Evolutionary conservation across 2,329 filamentous ascomycete species (phyloP), one percentile per base, ranked within the genome.

Genomic region (Phialophora macrospora): DNA sequence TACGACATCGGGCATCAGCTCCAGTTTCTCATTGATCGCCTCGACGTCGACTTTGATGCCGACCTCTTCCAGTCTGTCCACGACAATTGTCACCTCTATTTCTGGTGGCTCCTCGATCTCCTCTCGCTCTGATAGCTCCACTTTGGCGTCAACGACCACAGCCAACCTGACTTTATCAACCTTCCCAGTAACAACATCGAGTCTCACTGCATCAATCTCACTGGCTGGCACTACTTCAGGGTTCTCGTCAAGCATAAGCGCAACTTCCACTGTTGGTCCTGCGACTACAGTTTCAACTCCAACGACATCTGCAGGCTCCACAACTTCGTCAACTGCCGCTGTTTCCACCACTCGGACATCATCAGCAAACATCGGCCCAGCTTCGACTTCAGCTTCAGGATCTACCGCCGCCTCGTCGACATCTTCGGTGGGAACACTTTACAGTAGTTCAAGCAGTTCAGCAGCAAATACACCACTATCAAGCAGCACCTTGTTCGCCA

Each of bases 91-190:
- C 2, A 32, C 24, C 3, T 20, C 14, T n/a, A 34, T 24, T 38
- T 59, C 44, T 26, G 22, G 20, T 11, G 48, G 55, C 6, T 54
- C 26, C 12, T 32, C 28, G 7, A 58, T 32, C 30, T 22, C 24
- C n/a, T 32, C 52, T 44, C 57, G 54, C 44, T 34, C 54, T 41
- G 52, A 52, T 24, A 62, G 54, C 46, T 48, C 34, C n/a, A 14
- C 41, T 3, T 5, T 34, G 8, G 17, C 30, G n/a, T 20, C 56
- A 3, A 20, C 17, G 20, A 30, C 55, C 28, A 41, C 56, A n/a
- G 22, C 46, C 38, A n/a, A n/a, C 14, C 4, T 17, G 17, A 57
- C 60, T 14, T 48, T 17, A 8, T 62, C 60, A 34, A 62, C 32
- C 32, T 55, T 24, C 44, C 14, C 24, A 6, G 6, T n/a, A 2